Base-by-base conservation (phyloP, 441 rosid genomes). In the Manihot esculenta region DNA sequence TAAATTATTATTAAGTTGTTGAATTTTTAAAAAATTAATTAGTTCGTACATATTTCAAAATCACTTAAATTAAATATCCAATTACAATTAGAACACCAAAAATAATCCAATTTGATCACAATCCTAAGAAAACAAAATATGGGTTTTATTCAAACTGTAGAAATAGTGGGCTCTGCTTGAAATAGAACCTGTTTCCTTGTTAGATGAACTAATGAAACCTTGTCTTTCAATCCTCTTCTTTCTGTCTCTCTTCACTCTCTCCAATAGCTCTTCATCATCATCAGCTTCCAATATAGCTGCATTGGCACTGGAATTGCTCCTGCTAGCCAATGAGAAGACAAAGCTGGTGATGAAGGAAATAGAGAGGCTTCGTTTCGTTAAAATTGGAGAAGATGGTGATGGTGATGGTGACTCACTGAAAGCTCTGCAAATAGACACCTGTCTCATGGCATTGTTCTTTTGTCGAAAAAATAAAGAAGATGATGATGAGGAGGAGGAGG, bases 211-310 rank as follows among this genome's bases (percentile, higher is more conserved):
- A 73, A 94, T 78, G 58, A 89, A 84, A 62, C 85, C 88, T 77
- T 92, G 99, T 80, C 83, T 90, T 82, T 92, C 97, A 68, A 94
- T 84, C 82, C 99, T 89, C 89, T 85, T 92, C 79, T 89, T 83
- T 67, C 97, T 85, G 74, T 94, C 99, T 78, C 45, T 81, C 81
- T 94, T 90, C 61, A 92, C 97, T 75, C 77, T 94, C 82, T 94
- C 97, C 77, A 94, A 10, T 12, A 94, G 88, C 82, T 94, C 99
- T 56, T 75, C 86, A 79, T 90, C 97, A 54, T 94, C 99, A 65
- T 94, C 97, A 47, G 99, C 96, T 79, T 94, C 97, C 21, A 94
- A 83, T 26, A 94, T 84, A 64, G 96, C 96, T 45, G 97, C 97
- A 84, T 81, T 83, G 42, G 86, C 88, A n/a, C 70, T 77, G 7